Base-by-base conservation (phyloP, 257 asterid genomes). In the Solanum appendiculatum region DNA sequence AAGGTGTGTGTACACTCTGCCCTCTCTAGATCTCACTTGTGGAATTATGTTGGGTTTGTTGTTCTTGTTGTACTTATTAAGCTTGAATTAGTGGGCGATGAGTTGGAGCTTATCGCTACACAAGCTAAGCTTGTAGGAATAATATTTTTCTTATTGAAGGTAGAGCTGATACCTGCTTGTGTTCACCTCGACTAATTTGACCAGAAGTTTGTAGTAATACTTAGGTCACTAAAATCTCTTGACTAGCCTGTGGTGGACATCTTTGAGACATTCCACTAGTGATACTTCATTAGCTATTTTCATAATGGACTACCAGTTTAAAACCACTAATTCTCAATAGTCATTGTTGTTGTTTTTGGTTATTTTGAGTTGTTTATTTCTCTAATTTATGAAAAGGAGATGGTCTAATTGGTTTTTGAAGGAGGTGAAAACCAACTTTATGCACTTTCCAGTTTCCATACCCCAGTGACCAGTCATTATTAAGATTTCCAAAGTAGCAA, bases 1-100 rank as follows among this genome's bases (percentile, higher is more conserved):
- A 66, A 10, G 6, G 68, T 9, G 0, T 56, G 68, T 0, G 1
- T 58, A 58, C 15, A 23, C 1, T 23, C 0, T 5, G 0, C 0
- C 27, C 1, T 54, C n/a, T 60, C 7, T 0, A 1, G 9, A 11
- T 34, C 34, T 0, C 4, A 11, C 18, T 11, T 63, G 2, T 63
- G 1, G 29, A 3, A n/a, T 63, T 63, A 63, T 33, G 0, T 0
- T 63, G 33, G 34, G 1, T 63, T 58, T 58, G 66, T 11, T 60
- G 31, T 60, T 60, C 21, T 66, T 66, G 2, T 14, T 66, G 23
- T 33, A 33, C 0, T 70, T 70, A 70, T 33, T 4, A 31, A 70
- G 36, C 78, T 73, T 0, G 51, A 73, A 73, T 36, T 72, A 2
- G 29, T 1, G 80, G 46, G 80, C 44, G 37, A 66, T 27, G 73